Conservation (phyloP, 2,329 filamentous ascomycete genomes). For the Dichotomopilus funicola region DNA sequence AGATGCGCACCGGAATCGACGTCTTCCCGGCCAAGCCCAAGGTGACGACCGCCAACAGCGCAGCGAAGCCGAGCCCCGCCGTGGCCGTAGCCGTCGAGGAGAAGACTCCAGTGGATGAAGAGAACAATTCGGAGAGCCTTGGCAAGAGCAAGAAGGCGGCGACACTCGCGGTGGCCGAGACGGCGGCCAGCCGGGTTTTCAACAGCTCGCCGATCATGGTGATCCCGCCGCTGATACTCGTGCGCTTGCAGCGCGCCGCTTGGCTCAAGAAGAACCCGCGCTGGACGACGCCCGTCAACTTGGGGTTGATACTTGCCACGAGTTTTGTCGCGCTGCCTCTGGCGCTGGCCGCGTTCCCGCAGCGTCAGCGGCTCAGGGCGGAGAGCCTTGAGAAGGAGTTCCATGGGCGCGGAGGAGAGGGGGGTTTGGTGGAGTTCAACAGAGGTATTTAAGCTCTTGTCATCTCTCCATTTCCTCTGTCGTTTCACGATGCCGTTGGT, state of each 20-base stretch:
- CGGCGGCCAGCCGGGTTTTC: constrained; percentile 81
- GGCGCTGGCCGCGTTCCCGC: constrained; percentile 86
- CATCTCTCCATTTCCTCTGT: neutral
- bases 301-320: constrained; percentile 79
- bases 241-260: constrained; percentile 73
- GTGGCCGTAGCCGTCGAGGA: neutral
- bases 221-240: constrained; percentile 77
- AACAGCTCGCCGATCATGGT: constrained; percentile 98
- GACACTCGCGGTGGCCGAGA: constrained; percentile 84
- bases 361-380: constrained; percentile 75
- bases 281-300: constrained; percentile 73
- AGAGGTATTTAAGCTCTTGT: constrained; percentile 64
- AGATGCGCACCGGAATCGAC: constrained; percentile 89
- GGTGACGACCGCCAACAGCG: constrained; percentile 33
- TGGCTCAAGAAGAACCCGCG: constrained; percentile 76
- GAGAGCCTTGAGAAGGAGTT: constrained; percentile 79
- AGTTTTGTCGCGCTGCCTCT: constrained; percentile 84
- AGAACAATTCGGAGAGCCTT: constrained; percentile 45
- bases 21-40: constrained; percentile 69
- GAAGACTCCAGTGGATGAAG: neutral
- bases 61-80: neutral
- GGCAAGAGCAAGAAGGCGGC: constrained; percentile 87
- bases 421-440: constrained; percentile 91
- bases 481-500: no score
- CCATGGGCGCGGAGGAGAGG: constrained; percentile 68